Evolutionary conservation across 2,329 filamentous ascomycete genomes (phyloP), one percentile per base, ranked within the genome.

Genomic region (Biscogniauxia mediterranea): DNA sequence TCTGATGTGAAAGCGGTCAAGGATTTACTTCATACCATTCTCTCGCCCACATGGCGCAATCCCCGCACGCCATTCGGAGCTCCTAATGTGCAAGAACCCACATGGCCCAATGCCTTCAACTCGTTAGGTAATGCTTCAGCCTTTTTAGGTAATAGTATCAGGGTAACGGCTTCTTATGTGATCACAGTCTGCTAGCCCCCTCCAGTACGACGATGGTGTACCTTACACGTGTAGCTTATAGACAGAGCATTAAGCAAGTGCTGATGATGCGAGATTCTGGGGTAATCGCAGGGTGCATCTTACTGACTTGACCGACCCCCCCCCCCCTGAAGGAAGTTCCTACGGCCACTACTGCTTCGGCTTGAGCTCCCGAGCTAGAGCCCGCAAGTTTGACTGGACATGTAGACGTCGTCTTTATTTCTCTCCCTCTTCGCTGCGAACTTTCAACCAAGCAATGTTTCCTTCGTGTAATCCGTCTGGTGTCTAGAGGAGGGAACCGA

Each of bases 141-240:
- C 60, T 64, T 61, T 58, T 67, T 67, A 67, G 60, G 65, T 67
- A 67, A 67, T 66, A 67, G 63, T 60, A 66, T 61, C 56, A 62
- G 63, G 60, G 60, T 60, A 61, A 59, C 56, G 59, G 64, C 59
- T 38, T 58, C 57, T 59, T 46, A 46, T 46, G 38, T 46, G 38
- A 46, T 46, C 38, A 46, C 38, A 2, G 38, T 46, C 3, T 46
- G 38, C 38, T 46, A 46, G 38, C 38, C 17, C 38, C 38, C 38
- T 46, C 38, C 38, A 46, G 38, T 46, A 15, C 17, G 38, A 46
- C 38, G 38, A 46, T 46, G 38, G 6, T 46, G 38, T 46, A 46
- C 38, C 38, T 46, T 46, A 46, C 38, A 46, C 38, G 38, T 46
- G 38, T 46, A 46, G 38, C 38, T 46, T n/a, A 46, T 7, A 46